Evolutionary conservation across 768 basidiomycete genomes (phyloP).

Genomic region (Suillus clintonianus): DNA sequence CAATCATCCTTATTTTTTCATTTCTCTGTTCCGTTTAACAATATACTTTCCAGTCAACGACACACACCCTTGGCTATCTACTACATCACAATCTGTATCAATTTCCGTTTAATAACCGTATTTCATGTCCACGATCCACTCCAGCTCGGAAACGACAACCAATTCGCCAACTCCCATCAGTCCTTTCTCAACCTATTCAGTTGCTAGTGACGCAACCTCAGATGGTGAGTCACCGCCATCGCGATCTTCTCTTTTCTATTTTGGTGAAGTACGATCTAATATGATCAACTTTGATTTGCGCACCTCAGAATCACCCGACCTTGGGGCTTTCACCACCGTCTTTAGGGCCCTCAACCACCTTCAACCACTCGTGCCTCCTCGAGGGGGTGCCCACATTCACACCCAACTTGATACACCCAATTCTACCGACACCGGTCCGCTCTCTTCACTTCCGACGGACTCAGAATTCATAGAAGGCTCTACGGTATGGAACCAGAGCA

Average conservation of each 20-base stretch:
- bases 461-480: slow-evolving; percentile 50
- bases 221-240: slow-evolving; percentile 37
- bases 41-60: slow-evolving; percentile 1
- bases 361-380: slow-evolving; percentile 43
- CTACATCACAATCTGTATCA: not conserved
- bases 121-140: slow-evolving; percentile 30
- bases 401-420: slow-evolving; percentile 22
- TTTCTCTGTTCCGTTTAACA: not conserved
- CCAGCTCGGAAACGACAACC: slow-evolving; percentile 37
- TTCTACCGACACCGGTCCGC: slow-evolving; percentile 29
- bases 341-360: slow-evolving; percentile 65
- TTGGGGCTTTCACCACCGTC: slow-evolving; percentile 71
- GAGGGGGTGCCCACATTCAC: slow-evolving; percentile 19
- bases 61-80: not conserved
- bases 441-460: slow-evolving; percentile 26
- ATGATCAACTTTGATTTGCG: not conserved
- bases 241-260: not conserved
- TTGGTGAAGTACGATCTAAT: not conserved
- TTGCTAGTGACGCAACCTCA: slow-evolving; percentile 52
- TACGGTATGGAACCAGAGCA: slow-evolving; percentile 65
- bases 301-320: slow-evolving; percentile 60
- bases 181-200: slow-evolving; percentile 41
- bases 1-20: not conserved
- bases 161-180: slow-evolving; percentile 37
- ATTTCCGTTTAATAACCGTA: slow-evolving; percentile 4